Percentiles rank a stretch among this genome's conserved stretches.
Evolutionary conservation across 2,329 filamentous ascomycete species (phyloP).

Genomic region (Xylariaceae sp.): DNA sequence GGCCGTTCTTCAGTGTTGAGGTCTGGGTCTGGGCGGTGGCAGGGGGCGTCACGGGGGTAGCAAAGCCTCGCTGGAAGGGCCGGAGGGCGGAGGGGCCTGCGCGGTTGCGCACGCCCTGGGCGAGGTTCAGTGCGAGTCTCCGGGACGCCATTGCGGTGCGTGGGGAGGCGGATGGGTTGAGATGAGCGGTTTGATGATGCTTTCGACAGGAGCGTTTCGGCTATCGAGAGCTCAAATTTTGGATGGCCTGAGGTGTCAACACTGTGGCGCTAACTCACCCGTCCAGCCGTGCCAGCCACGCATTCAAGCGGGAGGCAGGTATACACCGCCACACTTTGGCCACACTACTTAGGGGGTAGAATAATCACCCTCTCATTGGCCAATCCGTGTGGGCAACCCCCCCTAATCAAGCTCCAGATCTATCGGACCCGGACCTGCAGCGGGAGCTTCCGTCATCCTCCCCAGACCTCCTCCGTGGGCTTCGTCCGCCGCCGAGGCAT

Average conservation of each 20-base stretch:
- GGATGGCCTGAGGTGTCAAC: slow-evolving; percentile 19
- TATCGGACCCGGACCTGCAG: no score
- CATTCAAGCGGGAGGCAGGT: no score
- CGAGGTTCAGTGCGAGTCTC: slow-evolving; percentile 92
- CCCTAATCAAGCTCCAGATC: no score
- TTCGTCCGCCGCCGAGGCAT: no score
- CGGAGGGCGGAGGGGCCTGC: slow-evolving; percentile 72
- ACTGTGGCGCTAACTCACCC: slow-evolving; percentile 7
- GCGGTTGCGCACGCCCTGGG: slow-evolving; percentile 82
- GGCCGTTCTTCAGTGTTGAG: slow-evolving; percentile 92
- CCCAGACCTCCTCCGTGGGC: no score
- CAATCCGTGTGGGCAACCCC: no score
- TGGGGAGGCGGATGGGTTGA: slow-evolving; percentile 33
- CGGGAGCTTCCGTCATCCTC: no score
- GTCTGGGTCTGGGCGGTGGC: slow-evolving; percentile 79
- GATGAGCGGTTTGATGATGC: slow-evolving; percentile 49
- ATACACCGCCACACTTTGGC: neutral
- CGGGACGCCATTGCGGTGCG: slow-evolving; percentile 74
- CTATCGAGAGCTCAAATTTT: slow-evolving; percentile 22
- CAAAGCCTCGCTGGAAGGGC: slow-evolving; percentile 78
- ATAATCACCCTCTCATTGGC: slow-evolving; percentile 21
- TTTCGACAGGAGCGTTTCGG: slow-evolving; percentile 21
- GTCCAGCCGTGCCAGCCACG: no score
- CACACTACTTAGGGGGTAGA: slow-evolving; percentile 3
- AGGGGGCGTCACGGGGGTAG: slow-evolving; percentile 64